Evolutionary conservation across 2,329 filamentous ascomycete genomes (phyloP).

Genomic region (Pyrenochaeta sp.): DNA sequence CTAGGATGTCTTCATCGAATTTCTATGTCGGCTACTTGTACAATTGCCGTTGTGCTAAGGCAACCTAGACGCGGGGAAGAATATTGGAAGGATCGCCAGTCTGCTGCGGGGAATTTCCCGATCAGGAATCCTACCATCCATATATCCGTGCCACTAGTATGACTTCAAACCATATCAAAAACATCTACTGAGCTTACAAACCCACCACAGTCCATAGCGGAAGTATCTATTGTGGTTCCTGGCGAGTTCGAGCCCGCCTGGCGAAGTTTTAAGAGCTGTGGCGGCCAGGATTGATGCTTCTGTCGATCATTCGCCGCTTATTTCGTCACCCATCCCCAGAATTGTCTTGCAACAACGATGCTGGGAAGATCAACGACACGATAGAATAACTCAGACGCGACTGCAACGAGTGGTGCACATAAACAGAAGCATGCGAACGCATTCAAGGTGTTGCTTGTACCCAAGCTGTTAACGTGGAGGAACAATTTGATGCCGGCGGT

Average conservation of each 20-base stretch:
- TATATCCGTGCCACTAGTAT: neutral
- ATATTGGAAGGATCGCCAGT: neutral
- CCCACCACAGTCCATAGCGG: too few species aligned
- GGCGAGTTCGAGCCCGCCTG: neutral
- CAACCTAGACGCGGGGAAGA: constrained; percentile 5
- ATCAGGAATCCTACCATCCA: neutral
- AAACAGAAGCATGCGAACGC: constrained; percentile 35
- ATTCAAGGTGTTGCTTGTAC: constrained; percentile 16
- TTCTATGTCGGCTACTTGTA: neutral
- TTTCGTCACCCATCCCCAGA: constrained; percentile 36
- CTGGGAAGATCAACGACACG: constrained; percentile 46
- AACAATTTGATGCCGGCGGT: constrained; percentile 56
- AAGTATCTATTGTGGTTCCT: too few species aligned
- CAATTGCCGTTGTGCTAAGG: constrained; percentile 1
- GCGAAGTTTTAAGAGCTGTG: neutral
- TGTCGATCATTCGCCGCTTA: constrained; percentile 6
- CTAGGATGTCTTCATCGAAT: neutral
- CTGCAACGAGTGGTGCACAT: constrained; percentile 25
- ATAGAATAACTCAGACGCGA: constrained; percentile 41
- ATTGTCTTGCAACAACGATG: constrained; percentile 24
- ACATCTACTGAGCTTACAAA: neutral
- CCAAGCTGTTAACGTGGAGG: constrained; percentile 39
- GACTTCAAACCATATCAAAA: neutral
- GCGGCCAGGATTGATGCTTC: neutral
- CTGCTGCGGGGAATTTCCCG: constrained; percentile 3